phyloP scores from a whole-genome alignment of 352 stramenopile species.

The Blastocystis hominis region DNA sequence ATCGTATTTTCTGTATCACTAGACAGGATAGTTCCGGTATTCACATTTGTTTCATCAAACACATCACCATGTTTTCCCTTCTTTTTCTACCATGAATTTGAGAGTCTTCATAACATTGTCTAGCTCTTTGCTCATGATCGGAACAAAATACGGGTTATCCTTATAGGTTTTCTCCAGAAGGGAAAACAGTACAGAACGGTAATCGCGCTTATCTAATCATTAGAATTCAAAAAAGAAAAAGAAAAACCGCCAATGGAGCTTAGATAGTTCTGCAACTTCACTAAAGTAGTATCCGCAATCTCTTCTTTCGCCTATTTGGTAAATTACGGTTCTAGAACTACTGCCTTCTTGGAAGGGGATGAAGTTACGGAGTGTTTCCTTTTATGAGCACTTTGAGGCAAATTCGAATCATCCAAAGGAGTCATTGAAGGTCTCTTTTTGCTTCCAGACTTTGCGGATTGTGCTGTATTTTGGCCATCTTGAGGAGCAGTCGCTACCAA shows the following conservation, averaged over 20 bases:
- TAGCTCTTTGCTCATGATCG: slow-evolving; percentile 13
- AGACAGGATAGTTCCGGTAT: neutral
- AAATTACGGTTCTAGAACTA: too few species aligned
- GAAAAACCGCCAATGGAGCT: neutral
- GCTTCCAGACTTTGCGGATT: too few species aligned
- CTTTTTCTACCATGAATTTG: slow-evolving; percentile 42
- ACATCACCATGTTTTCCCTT: slow-evolving; percentile 28
- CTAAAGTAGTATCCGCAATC: neutral
- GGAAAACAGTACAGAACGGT: slow-evolving; percentile 24
- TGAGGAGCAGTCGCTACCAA: too few species aligned
- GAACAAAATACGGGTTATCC: slow-evolving; percentile 21
- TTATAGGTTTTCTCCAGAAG: neutral
- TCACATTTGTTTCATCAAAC: neutral
- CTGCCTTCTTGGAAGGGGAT: too few species aligned
- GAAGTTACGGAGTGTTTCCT: too few species aligned
- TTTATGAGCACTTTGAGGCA: too few species aligned
- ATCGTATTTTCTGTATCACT: neutral
- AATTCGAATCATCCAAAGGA: too few species aligned
- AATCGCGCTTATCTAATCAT: slow-evolving; percentile 8
- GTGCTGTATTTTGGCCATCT: too few species aligned
- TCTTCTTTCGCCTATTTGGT: neutral
- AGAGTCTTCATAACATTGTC: neutral
- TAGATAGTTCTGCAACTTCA: neutral
- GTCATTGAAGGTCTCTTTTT: too few species aligned
- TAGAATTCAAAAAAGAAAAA: neutral